Evolutionary conservation across 1,139 yeast genomes (phyloP).

Genomic region (Chernovozyma aurita): DNA sequence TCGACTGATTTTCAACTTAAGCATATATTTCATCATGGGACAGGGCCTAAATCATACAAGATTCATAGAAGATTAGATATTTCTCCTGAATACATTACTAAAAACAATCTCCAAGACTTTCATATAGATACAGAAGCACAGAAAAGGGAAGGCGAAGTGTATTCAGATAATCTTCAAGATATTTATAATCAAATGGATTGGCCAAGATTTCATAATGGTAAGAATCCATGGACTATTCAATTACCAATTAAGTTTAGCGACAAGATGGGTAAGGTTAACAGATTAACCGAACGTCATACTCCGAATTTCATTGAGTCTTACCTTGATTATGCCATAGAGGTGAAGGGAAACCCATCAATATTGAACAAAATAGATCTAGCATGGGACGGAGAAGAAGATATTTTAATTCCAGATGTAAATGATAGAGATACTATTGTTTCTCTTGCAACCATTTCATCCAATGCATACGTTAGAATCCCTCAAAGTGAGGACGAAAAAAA

Average conservation of each 20-base stretch:
- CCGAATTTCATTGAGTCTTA: conserved; percentile 67
- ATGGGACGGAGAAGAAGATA: conserved; percentile 46
- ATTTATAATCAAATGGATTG: conserved; percentile 32
- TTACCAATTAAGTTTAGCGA: conserved; percentile 22
- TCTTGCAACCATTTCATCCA: conserved; percentile 82
- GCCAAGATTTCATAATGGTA: conserved; percentile 30
- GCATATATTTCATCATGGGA: conserved; percentile 53
- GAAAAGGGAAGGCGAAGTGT: conserved; percentile 3
- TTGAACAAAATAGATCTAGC: conserved; percentile 45
- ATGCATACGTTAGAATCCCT: conserved; percentile 84
- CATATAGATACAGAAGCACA: conserved; percentile 3
- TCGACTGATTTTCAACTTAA: conserved; percentile 15
- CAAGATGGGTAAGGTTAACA: conserved; percentile 25
- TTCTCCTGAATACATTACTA: conserved; percentile 30
- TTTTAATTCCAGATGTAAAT: conserved; percentile 65
- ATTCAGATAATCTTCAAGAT: conserved; percentile 20
- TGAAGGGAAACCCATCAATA: conserved; percentile 39
- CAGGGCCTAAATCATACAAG: conserved; percentile 29
- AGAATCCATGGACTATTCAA: conserved; percentile 42
- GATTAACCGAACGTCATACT: conserved; percentile 53
- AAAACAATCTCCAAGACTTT: conserved; percentile 13
- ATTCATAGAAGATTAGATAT: conserved; percentile 45
- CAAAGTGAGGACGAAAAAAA: conserved; percentile 51
- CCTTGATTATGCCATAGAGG: conserved; percentile 49
- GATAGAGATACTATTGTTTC: conserved; percentile 71